phyloP scores from a whole-genome alignment of 257 asterid genomes.

The Przewalskia tangutica region DNA sequence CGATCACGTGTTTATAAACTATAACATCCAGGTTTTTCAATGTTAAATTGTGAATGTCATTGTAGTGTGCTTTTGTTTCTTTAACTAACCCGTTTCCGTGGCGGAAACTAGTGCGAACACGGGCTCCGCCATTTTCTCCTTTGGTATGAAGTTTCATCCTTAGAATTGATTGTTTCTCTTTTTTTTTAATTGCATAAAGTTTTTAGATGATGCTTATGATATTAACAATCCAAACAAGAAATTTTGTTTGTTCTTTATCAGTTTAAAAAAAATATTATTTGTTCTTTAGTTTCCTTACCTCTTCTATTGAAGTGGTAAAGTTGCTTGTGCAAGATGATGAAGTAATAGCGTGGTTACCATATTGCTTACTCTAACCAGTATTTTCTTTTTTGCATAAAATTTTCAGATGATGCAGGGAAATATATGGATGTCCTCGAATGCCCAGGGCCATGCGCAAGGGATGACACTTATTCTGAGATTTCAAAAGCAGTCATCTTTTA shows the following conservation, averaged over 20 bases:
- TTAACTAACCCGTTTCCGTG: background rate
- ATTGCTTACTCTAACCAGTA: background rate
- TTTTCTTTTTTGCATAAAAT: background rate
- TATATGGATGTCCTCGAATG: constrained; percentile 33
- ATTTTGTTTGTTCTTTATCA: no score
- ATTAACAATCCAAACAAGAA: background rate
- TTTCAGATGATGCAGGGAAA: constrained; percentile 46
- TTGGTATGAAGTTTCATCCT: background rate
- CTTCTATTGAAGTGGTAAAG: background rate
- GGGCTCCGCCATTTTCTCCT: background rate
- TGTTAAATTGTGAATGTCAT: background rate
- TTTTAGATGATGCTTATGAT: background rate
- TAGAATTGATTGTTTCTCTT: background rate
- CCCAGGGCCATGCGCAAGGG: constrained; percentile 23
- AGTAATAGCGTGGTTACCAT: background rate
- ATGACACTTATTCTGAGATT: constrained; percentile 31
- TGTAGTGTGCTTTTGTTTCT: background rate
- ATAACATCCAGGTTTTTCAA: background rate
- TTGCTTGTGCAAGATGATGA: background rate
- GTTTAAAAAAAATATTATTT: background rate
- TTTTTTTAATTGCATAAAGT: background rate
- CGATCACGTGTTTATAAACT: background rate
- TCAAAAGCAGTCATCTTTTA: constrained; percentile 27
- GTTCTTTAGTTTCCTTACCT: background rate
- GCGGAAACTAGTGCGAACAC: background rate